Conservation (phyloP, 2,329 filamentous ascomycete genomes). For the Metarhizium brunneum region DNA sequence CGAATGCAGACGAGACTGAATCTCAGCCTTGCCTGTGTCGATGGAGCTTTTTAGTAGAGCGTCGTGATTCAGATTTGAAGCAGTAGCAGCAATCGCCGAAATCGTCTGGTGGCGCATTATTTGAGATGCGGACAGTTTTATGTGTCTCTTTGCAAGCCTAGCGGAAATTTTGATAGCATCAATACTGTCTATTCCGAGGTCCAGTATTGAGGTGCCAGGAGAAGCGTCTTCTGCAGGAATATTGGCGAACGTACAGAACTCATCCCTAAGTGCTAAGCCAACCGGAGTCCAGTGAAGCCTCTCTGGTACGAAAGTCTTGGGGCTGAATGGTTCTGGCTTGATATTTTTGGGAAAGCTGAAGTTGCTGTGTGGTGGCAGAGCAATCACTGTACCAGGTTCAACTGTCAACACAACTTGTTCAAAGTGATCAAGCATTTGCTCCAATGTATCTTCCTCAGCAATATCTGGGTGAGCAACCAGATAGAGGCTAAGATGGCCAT, state of each 20-base stretch:
- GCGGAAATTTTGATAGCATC: constrained; percentile 80
- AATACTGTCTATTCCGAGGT: constrained; percentile 85
- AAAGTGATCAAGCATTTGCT: constrained; percentile 30
- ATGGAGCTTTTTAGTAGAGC: too few relatives aligned
- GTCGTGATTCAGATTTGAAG: constrained; percentile 31
- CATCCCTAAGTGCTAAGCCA: constrained; percentile 44
- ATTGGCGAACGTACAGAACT: constrained; percentile 55
- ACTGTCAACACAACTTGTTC: constrained; percentile 14
- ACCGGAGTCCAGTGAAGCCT: constrained; percentile 15
- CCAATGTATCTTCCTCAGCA: constrained; percentile 21
- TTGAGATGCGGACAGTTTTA: constrained; percentile 60
- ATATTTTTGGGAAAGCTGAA: not conserved
- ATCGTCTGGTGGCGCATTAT: constrained; percentile 69
- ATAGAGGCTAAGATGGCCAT: constrained; percentile 42
- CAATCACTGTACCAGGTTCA: constrained; percentile 5
- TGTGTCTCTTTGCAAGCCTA: constrained; percentile 49
- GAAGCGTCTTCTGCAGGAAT: constrained; percentile 40
- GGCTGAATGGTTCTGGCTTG: not conserved
- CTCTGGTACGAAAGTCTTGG: not conserved
- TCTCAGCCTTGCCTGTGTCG: not conserved
- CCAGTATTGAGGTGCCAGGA: constrained; percentile 58
- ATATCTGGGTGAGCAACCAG: constrained; percentile 46
- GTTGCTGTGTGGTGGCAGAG: not conserved
- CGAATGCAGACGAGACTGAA: constrained; percentile 20
- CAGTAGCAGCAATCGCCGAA: constrained; percentile 20